Evolutionary conservation across 306 rosid genomes (phyloP), one percentile per base, ranked within the genome.

Genomic region (Glycine tomentella): DNA sequence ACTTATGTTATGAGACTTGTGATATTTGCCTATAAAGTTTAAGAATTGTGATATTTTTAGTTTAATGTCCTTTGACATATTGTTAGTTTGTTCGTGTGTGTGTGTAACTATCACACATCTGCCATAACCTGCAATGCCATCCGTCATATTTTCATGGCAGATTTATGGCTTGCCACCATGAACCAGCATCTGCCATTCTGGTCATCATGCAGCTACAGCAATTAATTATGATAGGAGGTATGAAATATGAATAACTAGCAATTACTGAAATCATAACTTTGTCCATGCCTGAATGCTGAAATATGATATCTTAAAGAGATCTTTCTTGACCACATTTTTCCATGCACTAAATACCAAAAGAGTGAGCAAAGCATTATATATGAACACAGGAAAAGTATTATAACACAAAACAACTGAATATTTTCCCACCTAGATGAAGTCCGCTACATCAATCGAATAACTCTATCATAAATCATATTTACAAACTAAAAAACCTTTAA

Each of bases 331-430:
- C 56, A 64, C 9, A 9, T 25, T 4, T 73, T 40, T 10, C 7
- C 14, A 42, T 25, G 61, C 75, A 53, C 52, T 33, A 31, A 74
- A 74, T 17, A 56, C 20, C 42, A 36, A 38, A 25, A 65, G 38
- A 74, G 48, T 13, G 68, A 63, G 53, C 69, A 20, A 36, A 38
- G 16, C 49, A 75, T 48, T 68, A 75, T 68, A 48, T 2, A 53
- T 55, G 34, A 61, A 48, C 36, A 63, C n/a, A 45, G 4, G 13
- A 2, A 72, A 17, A 72, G 13, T 45, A 46, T 59, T 51, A 50
- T 40, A 36, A 70, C 71, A 25, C 31, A 25, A 25, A 25, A 25
- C 31, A 25, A 25, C 31, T 2, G n/a, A 53, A 7, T 52, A 8
- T 52, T 5, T 12, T 52, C 57, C 16, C 17, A 52, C 7, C 7